Base-by-base conservation (phyloP, 192 early-diverging fungal species). In the Dissophora ornata region DNA sequence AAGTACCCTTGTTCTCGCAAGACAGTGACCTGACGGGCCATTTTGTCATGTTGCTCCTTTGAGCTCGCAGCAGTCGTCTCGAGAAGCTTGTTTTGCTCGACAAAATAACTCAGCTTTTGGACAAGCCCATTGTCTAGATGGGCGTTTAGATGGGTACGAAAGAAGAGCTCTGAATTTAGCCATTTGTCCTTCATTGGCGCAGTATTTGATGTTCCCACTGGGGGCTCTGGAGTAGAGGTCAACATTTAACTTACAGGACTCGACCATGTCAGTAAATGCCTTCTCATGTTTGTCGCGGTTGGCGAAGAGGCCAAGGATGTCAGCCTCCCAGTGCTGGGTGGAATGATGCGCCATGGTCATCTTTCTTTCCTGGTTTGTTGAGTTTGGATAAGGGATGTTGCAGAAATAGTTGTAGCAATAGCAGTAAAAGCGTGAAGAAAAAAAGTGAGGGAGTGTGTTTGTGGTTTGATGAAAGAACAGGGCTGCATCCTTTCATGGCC, bases 1-100 rank as follows among this genome's bases (percentile, higher is more conserved):
- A n/a, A n/a, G n/a, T 79, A 80, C 82, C 82, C 82, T 80, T 80
- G 78, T 58, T 81, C 80, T 5, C 70, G 54, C 9, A 81, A 40
- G 12, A 71, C 63, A 10, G 50, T 73, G 55, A 80, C 53, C 44
- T 84, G 75, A 16, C 61, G 64, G 19, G 63, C 57, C 77, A 84
- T 70, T 22, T 64, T 79, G 25, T 67, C 74, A 38, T 79, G 33
- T 15, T 70, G 53, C 25, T 82, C 74, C 33, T 71, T 82, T 38
- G 69, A 44, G 19, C 49, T 49, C 22, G 56, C 65, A 8, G 71
- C 66, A 22, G 53, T 62, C 9, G 55, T 50, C 41, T 81, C 81
- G n/a, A 85, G 63, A 44, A 64, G 70, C 24, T 64, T 66, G 62
- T 79, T 84, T 41, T 74, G 75, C 33, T 81, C 80, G 6, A 65